phyloP scores from a whole-genome alignment of 495 filamentous ascomycete genomes.

The Penicillium daleae region DNA sequence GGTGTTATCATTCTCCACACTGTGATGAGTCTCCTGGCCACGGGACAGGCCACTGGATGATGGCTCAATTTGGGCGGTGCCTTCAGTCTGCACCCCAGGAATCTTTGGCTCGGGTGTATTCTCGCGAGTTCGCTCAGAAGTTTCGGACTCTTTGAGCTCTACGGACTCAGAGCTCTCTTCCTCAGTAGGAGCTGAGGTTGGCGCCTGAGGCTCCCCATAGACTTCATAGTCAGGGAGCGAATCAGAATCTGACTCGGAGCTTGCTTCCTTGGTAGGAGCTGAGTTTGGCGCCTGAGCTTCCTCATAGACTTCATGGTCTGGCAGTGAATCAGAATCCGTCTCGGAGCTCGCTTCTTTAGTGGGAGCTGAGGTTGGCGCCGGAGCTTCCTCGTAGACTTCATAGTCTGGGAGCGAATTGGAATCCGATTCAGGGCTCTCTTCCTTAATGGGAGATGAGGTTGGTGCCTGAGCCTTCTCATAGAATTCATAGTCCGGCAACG shows the following conservation, averaged over 20 bases:
- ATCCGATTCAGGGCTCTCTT: background rate
- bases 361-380: background rate
- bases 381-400: background rate
- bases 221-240: too few relatives aligned
- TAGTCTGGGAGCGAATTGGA: too few relatives aligned
- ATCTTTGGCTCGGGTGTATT: background rate
- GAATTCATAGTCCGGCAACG: too few relatives aligned
- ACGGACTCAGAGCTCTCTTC: background rate
- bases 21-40: constrained; percentile 8
- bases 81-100: constrained; percentile 1
- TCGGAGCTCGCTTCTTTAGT: background rate
- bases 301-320: too few relatives aligned
- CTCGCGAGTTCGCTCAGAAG: background rate
- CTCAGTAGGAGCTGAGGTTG: too few relatives aligned
- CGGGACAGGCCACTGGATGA: background rate
- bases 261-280: too few relatives aligned
- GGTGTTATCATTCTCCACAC: constrained; percentile 14
- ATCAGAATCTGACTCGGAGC: too few relatives aligned
- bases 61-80: background rate
- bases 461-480: background rate
- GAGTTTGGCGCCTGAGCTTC: too few relatives aligned
- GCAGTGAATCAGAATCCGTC: too few relatives aligned
- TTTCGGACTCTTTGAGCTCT: background rate
- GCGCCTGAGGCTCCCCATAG: too few relatives aligned
- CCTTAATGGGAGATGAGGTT: background rate